Conservation (phyloP, 2,329 filamentous ascomycete species). For the Bertia moriformis region DNA sequence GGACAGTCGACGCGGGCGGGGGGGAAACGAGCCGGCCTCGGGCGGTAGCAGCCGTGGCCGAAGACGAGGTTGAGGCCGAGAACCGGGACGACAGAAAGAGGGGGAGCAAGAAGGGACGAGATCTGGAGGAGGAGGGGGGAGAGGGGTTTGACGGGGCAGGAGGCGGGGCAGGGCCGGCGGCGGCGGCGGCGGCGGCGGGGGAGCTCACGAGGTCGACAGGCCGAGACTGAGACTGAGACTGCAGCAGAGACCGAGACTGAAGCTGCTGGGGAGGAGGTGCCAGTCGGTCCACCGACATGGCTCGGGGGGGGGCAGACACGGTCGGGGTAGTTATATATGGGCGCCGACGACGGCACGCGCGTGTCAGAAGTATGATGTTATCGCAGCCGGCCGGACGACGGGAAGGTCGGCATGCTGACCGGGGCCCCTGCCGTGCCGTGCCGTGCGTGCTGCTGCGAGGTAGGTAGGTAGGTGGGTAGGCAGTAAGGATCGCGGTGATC, state of each 20-base stretch:
- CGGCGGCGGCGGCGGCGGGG: constrained; percentile 2
- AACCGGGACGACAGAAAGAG: constrained; percentile 29
- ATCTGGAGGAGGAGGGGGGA: constrained; percentile 4
- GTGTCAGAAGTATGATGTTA: no score
- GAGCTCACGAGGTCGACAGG: no score
- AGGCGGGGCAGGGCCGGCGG: constrained; percentile 1
- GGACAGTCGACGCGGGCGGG: constrained; percentile 40
- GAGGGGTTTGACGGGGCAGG: constrained; percentile 1
- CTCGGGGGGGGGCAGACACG: neutral
- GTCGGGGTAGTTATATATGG: no score
- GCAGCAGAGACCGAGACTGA: neutral
- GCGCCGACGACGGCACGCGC: no score
- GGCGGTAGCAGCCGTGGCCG: constrained; percentile 37
- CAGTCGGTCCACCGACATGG: neutral
- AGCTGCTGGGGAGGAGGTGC: no score
- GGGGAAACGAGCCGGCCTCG: no score
- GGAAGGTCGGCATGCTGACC: no score
- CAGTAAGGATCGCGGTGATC: no score
- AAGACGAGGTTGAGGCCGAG: constrained; percentile 35
- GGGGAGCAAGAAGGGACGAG: constrained; percentile 27
- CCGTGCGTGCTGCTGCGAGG: no score
- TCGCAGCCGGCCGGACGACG: no score
- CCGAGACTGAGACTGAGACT: neutral
- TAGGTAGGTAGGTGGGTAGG: no score
- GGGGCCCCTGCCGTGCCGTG: no score